Evolutionary conservation across 148 eudicot species (phyloP), one percentile per base, ranked within the genome.

Genomic region (Dysphania ambrosioides): DNA sequence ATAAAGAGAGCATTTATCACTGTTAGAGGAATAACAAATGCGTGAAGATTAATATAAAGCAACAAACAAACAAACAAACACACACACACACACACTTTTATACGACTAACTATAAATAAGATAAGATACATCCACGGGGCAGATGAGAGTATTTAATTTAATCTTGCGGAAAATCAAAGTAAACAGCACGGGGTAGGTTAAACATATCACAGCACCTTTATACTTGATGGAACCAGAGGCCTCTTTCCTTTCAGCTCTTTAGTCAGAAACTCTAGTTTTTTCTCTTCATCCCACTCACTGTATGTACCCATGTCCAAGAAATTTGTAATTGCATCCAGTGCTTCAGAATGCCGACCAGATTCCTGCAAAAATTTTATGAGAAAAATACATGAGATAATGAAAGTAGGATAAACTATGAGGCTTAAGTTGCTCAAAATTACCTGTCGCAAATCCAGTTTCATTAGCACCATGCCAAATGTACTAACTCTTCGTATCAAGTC

Each of bases 361-460:
- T 93, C 98, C 98, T 93, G 81, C 10, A 58, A 75, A 36, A 72
- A 70, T 18, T 35, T 56, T 9, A 64, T 67, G 72, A 55, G 12
- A 26, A 49, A 24, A 59, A 76, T 49, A 78, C 68, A 59, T 27
- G 58, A 80, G 3, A 6, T 57, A 51, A 67, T 41, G 38, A 47
- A 26, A 26, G 30, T 58, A 64, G 27, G 59, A 49, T 42, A 26
- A 71, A 66, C 49, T 41, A 59, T 66, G 35, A 80, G 59, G 8
- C 24, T 53, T 21, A 71, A 78, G 62, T 80, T 68, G 55, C 70
- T 71, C 27, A 49, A 65, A 64, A 79, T 79, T 68, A 93, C 98
- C 97, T 93, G 98, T 65, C 98, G 97, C 77, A 93, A 78, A 79
- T 93, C 98, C 51, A 93, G 87, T 88, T 93, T 93, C 97, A 93